These are phyloP conservation scores for Mortierella antarctica DNA, from an alignment of 192 early-diverging fungal genomes.

Conservation along the genomic window DNA sequence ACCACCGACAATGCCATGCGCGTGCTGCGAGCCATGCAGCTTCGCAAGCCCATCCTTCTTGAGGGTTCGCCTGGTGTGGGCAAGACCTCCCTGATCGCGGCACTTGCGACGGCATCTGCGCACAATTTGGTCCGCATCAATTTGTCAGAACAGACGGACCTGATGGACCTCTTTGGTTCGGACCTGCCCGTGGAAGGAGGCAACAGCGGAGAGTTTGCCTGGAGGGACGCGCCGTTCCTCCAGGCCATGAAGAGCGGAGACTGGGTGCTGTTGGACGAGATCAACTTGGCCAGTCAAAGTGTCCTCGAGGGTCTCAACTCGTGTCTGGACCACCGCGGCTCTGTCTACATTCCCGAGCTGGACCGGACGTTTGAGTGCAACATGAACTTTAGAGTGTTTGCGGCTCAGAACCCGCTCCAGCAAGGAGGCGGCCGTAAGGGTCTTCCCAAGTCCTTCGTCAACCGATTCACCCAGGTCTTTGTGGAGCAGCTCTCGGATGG, in stretches of 20 bases:
- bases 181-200: constrained; percentile 96
- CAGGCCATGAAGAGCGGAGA: constrained; percentile 95
- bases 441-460: constrained; percentile 96
- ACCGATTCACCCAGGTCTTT: constrained; percentile 96
- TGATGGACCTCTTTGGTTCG: constrained; percentile 98
- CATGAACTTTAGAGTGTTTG: constrained; percentile 91
- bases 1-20: constrained; percentile 88
- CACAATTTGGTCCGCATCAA: constrained; percentile 94
- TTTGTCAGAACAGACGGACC: constrained; percentile 97
- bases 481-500: constrained; percentile 81
- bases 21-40: constrained; percentile 89
- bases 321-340: constrained; percentile 96
- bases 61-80: constrained; percentile 99
- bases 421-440: constrained; percentile 99
- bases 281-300: constrained; percentile 98
- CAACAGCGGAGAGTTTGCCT: constrained; percentile 87
- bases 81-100: constrained; percentile 90
- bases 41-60: constrained; percentile 90
- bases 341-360: constrained; percentile 96
- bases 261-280: constrained; percentile 98
- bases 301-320: constrained; percentile 99
- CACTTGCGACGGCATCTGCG: constrained; percentile 84
- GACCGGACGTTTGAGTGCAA: constrained; percentile 86
- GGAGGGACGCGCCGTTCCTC: constrained; percentile 98
- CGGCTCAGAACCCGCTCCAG: constrained; percentile 95